phyloP scores from a whole-genome alignment of 2,329 filamentous ascomycete genomes.

The Aspergillus melleus region DNA sequence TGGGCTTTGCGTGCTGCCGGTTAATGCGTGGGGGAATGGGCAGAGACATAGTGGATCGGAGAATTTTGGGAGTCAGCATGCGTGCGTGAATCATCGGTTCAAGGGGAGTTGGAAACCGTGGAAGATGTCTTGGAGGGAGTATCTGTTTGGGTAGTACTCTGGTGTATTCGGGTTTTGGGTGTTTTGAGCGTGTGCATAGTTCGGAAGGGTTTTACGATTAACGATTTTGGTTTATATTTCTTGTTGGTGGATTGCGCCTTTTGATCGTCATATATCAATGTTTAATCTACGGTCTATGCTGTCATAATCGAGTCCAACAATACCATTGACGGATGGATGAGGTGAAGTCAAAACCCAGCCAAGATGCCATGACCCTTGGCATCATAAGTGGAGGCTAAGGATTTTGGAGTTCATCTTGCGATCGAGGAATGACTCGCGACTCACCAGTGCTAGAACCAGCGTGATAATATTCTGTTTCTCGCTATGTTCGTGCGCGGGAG shows the following conservation, averaged over 20 bases:
- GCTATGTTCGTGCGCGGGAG: too few relatives aligned
- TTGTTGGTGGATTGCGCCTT: not conserved
- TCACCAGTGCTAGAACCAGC: too few relatives aligned
- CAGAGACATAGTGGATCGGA: slow-evolving; percentile 35
- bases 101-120: slow-evolving; percentile 24
- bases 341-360: too few relatives aligned
- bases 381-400: not conserved
- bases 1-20: slow-evolving; percentile 82
- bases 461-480: too few relatives aligned
- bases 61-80: slow-evolving; percentile 26
- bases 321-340: too few relatives aligned
- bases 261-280: too few relatives aligned
- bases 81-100: slow-evolving; percentile 38
- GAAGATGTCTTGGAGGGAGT: slow-evolving; percentile 34
- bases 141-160: slow-evolving; percentile 24
- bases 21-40: slow-evolving; percentile 59
- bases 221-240: not conserved
- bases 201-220: not conserved
- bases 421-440: too few relatives aligned
- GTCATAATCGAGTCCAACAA: too few relatives aligned
- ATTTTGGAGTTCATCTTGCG: too few relatives aligned
- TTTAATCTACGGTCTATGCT: not conserved
- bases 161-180: too few relatives aligned
- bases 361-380: not conserved
- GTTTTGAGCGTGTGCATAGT: not conserved